Conservation (phyloP, 768 basidiomycete genomes). For the Pulveroboletus sp. region DNA sequence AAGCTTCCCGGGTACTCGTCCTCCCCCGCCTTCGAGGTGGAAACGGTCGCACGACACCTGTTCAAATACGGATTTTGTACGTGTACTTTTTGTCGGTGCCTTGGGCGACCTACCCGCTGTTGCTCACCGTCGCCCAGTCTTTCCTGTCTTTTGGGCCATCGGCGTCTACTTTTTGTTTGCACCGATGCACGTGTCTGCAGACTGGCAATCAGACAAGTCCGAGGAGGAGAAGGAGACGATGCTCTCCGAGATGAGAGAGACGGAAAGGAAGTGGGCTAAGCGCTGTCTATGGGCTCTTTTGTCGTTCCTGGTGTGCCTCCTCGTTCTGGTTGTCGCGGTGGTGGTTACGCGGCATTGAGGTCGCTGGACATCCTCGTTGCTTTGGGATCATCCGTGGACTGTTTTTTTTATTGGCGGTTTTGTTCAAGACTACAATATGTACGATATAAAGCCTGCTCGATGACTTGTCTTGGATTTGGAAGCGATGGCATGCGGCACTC, state of each 20-base stretch:
- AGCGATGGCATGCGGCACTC: too few relatives aligned
- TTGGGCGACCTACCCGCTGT: neutral
- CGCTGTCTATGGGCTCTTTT: slow-evolving; percentile 52
- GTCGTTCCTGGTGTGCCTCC: slow-evolving; percentile 38
- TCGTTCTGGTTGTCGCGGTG: slow-evolving; percentile 22
- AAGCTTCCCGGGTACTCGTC: slow-evolving; percentile 22
- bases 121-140: slow-evolving; percentile 35
- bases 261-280: slow-evolving; percentile 54
- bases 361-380: slow-evolving; percentile 6
- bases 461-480: slow-evolving; percentile 7
- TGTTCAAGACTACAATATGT: slow-evolving; percentile 4
- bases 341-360: slow-evolving; percentile 21
- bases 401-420: neutral
- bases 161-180: slow-evolving; percentile 52
- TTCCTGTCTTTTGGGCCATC: slow-evolving; percentile 58
- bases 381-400: neutral
- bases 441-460: neutral
- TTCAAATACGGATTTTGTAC: slow-evolving; percentile 62
- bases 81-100: slow-evolving; percentile 10
- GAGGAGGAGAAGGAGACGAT: slow-evolving; percentile 45
- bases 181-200: slow-evolving; percentile 44
- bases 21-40: slow-evolving; percentile 39
- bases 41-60: slow-evolving; percentile 54
- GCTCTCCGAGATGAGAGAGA: slow-evolving; percentile 42
- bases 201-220: slow-evolving; percentile 56